A percentile compares a stretch with the other conserved stretches of the same genome.
Evolutionary conservation across 768 basidiomycete species (phyloP).

Genomic region (Clitopilus hobsonii): DNA sequence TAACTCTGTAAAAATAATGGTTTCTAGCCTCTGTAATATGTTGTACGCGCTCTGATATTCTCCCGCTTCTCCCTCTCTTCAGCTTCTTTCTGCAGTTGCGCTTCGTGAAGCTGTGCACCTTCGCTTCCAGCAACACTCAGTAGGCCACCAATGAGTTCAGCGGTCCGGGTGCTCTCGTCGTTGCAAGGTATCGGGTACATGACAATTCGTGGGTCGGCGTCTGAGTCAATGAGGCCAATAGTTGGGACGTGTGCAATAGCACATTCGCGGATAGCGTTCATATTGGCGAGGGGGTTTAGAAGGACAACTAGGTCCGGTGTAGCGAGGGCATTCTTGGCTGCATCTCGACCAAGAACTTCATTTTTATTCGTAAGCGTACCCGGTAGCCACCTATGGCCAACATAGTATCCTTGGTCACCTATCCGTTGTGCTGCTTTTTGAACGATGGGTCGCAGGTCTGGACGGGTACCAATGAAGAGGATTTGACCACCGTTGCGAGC

Average conservation of each 20-base stretch:
- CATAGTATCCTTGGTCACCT: conserved; percentile 76
- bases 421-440: conserved; percentile 77
- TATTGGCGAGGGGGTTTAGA: conserved; percentile 84
- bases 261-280: conserved; percentile 88
- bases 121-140: conserved; percentile 84
- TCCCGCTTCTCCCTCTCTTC: conserved; percentile 14
- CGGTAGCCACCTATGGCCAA: conserved; percentile 88
- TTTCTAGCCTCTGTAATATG: conserved; percentile 8
- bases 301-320: conserved; percentile 87
- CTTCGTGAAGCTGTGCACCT: conserved; percentile 49
- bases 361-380: conserved; percentile 90
- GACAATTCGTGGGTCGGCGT: conserved; percentile 92
- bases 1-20: conserved; percentile 8
- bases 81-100: conserved; percentile 23
- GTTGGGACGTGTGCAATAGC: conserved; percentile 89
- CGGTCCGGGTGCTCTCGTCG: conserved; percentile 87
- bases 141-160: conserved; percentile 86
- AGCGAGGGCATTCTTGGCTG: conserved; percentile 47
- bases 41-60: conserved; percentile 5
- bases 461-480: conserved; percentile 86
- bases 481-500: conserved; percentile 79
- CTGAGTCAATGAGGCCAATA: conserved; percentile 90
- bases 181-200: conserved; percentile 99
- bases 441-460: conserved; percentile 71
- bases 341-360: conserved; percentile 63